A percentile compares a stretch with the other conserved stretches of the same genome.
phyloP scores from a whole-genome alignment of 257 asterid genomes.

The Solanum stenotomum region DNA sequence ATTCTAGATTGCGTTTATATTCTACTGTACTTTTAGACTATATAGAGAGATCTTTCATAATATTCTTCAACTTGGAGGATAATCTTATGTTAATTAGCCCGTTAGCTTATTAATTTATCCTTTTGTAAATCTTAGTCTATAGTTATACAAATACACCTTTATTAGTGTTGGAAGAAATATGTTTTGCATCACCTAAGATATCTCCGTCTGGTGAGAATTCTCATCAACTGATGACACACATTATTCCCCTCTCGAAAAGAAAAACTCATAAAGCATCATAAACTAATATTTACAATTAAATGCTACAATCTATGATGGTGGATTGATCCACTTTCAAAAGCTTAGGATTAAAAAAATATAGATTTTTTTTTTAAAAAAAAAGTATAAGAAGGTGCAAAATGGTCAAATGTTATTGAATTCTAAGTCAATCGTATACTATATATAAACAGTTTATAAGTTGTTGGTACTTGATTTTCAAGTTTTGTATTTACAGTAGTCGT shows the following conservation, averaged over 20 bases:
- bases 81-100: not conserved
- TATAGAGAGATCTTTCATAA: not conserved
- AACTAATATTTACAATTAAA: not conserved
- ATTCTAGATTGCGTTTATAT: not conserved
- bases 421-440: not conserved
- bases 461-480: not conserved
- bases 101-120: not conserved
- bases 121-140: not conserved
- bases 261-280: not conserved
- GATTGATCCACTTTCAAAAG: not conserved
- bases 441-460: not conserved
- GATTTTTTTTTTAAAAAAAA: not conserved
- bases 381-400: not conserved
- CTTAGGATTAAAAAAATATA: not conserved
- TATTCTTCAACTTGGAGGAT: not conserved
- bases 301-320: not conserved
- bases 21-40: not conserved
- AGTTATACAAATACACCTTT: not conserved
- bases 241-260: not conserved
- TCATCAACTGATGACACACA: no score
- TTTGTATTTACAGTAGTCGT: not conserved
- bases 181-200: not conserved
- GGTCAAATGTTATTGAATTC: not conserved
- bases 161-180: not conserved
- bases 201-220: not conserved